Evolutionary conservation across 139 green algal species (phyloP).

Genomic region (Volvox reticuliferus): DNA sequence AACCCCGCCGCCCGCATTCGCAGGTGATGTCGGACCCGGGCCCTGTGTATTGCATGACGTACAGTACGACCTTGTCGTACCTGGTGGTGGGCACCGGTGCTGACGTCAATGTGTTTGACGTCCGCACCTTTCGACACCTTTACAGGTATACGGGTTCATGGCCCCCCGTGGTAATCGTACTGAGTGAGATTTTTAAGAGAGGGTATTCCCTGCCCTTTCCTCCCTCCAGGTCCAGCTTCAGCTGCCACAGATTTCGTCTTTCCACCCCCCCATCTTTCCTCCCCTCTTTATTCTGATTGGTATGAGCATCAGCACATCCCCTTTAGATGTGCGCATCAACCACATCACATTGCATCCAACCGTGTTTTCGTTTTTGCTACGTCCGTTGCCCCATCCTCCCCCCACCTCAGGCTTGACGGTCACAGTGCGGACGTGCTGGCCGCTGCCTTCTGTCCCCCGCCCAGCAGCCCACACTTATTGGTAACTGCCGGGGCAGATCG

Average conservation of each 20-base stretch:
- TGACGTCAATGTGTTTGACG: constrained; percentile 49
- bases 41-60: constrained; percentile 38
- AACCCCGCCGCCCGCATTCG: background rate
- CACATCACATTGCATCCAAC: no score
- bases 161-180: no score
- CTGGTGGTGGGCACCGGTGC: constrained; percentile 21
- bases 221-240: no score
- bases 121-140: constrained; percentile 40
- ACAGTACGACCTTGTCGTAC: constrained; percentile 1
- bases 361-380: no score
- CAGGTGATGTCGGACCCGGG: constrained; percentile 42
- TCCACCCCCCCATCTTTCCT: no score
- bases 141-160: constrained; percentile 11
- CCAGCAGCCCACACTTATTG: constrained; percentile 45
- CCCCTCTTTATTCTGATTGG: no score
- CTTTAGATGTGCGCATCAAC: no score
- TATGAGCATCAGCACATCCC: no score
- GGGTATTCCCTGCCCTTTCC: no score
- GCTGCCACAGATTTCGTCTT: no score
- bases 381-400: background rate
- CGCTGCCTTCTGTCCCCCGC: constrained; percentile 48
- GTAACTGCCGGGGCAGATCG: constrained; percentile 60
- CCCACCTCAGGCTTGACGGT: constrained; percentile 50
- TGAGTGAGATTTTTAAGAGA: no score
- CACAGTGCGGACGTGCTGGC: constrained; percentile 53